Evolutionary conservation across 2,329 filamentous ascomycete species (phyloP).

Genomic region (Cyclaneusma minus): DNA sequence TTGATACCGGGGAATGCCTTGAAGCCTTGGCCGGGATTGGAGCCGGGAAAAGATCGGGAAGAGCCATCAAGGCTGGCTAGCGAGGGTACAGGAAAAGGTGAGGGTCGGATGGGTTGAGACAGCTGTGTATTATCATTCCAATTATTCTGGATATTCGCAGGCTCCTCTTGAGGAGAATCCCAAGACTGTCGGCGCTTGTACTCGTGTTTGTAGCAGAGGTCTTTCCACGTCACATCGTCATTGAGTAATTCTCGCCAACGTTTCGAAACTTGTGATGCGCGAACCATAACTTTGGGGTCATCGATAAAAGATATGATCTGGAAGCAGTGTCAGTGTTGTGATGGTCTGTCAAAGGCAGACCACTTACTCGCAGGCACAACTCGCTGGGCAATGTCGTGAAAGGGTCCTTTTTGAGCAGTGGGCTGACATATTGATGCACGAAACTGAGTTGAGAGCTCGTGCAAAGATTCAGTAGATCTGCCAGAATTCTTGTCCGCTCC

Average conservation of each 20-base stretch:
- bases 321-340: slow-evolving; percentile 3
- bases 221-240: slow-evolving; percentile 98
- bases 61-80: slow-evolving; percentile 3
- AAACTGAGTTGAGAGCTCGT: slow-evolving; percentile 92
- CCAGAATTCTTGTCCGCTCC: slow-evolving; percentile 67
- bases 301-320: slow-evolving; percentile 94
- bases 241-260: slow-evolving; percentile 87
- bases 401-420: slow-evolving; percentile 86
- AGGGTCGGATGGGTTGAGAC: slow-evolving; percentile 10
- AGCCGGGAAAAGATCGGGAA: slow-evolving; percentile 29
- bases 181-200: slow-evolving; percentile 51
- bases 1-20: slow-evolving; percentile 20
- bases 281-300: slow-evolving; percentile 82
- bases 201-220: slow-evolving; percentile 88
- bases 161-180: slow-evolving; percentile 22
- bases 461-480: slow-evolving; percentile 82
- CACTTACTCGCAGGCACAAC: slow-evolving; percentile 68
- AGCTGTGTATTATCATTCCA: background rate
- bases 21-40: slow-evolving; percentile 21
- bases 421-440: slow-evolving; percentile 90
- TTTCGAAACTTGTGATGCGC: slow-evolving; percentile 89
- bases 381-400: slow-evolving; percentile 88
- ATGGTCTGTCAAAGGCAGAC: slow-evolving; percentile 4
- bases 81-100: slow-evolving; percentile 11
- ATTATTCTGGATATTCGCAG: slow-evolving; percentile 5